Evolutionary conservation across 202 grass and related monocot genomes (phyloP), one percentile per base, ranked within the genome.

Genomic region (Panicum virgatum): DNA sequence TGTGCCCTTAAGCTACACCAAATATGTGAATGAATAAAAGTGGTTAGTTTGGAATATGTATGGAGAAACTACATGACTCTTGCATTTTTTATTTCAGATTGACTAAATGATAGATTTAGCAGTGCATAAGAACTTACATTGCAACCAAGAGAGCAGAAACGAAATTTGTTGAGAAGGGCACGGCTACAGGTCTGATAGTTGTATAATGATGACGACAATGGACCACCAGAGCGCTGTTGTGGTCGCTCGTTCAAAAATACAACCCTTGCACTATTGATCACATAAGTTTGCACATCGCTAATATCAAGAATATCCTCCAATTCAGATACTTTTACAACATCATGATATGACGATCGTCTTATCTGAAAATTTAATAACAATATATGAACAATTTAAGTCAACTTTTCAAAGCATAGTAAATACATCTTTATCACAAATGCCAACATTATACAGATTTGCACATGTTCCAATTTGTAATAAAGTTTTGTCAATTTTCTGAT

Each of bases 81-180:
- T 20, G 62, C 9, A 19, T 36, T 40, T 66, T 9, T 11, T 39
- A 40, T 10, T 10, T 20, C 40, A 12, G 4, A 66, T n/a, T 11
- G 9, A 39, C 36, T n/a, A 39, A 39, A 66, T n/a, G 19, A 20
- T 20, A 22, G 19, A 22, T 22, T n/a, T 1, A 18, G 16, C 9
- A 64, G 18, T 42, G 5, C 16, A 43, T 51, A 39, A 8, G 59
- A 62, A 38, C 73, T 84, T 85, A 85, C 82, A n/a, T 62, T 42
- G 73, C 82, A 85, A 42, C 82, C 54, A 14, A 85, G 11, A n/a
- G 82, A 85, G 65, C 74, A 85, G 16, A 71, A 85, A 5, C 74
- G 65, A 10, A 62, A 85, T 16, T 34, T 14, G 0, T 78, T 63
- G 42, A 85, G 53, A n/a, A 85, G 82, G 37, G 43, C 16, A 32